Evolutionary conservation across 345 rosid genomes (phyloP).

Genomic region (Hevea brasiliensis): DNA sequence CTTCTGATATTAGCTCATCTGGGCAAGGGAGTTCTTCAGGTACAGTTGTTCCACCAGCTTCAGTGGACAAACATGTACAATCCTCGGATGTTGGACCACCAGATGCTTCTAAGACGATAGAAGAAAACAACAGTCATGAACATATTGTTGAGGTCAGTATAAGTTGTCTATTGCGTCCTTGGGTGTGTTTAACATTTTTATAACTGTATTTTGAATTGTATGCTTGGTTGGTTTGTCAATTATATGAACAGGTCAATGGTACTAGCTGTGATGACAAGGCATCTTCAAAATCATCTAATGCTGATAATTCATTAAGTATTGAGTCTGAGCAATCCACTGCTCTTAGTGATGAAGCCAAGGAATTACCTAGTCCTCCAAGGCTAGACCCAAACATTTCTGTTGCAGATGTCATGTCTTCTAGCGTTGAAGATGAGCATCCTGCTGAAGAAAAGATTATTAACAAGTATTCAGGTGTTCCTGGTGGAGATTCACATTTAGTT

Average conservation of each 20-base stretch:
- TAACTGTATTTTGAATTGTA: not conserved
- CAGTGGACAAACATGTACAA: conserved; percentile 27
- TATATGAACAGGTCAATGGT: conserved; percentile 25
- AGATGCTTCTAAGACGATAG: conserved; percentile 32
- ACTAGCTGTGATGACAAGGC: conserved; percentile 20
- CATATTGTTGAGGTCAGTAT: conserved; percentile 37
- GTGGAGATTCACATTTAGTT: conserved; percentile 16
- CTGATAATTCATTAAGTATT: conserved; percentile 16
- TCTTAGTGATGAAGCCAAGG: conserved; percentile 29
- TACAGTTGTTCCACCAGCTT: conserved; percentile 36
- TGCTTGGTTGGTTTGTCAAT: not conserved
- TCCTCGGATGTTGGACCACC: conserved; percentile 34
- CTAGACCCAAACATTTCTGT: conserved; percentile 23
- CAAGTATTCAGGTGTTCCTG: conserved; percentile 22
- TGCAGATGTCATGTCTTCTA: conserved; percentile 26
- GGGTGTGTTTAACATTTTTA: conserved; percentile 15
- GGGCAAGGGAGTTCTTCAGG: conserved; percentile 50
- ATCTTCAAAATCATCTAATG: conserved; percentile 32
- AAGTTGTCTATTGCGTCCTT: not conserved
- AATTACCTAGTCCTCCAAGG: conserved; percentile 24
- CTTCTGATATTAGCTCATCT: conserved; percentile 34
- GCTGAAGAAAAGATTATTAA: conserved; percentile 22
- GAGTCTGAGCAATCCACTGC: conserved; percentile 29
- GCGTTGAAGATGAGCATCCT: conserved; percentile 24
- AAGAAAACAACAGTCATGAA: conserved; percentile 30